Percentiles rank a stretch among this genome's conserved stretches.
Evolutionary conservation across 371 early-diverging fungal genomes (phyloP).

Genomic region (Enteropsectra breve): DNA sequence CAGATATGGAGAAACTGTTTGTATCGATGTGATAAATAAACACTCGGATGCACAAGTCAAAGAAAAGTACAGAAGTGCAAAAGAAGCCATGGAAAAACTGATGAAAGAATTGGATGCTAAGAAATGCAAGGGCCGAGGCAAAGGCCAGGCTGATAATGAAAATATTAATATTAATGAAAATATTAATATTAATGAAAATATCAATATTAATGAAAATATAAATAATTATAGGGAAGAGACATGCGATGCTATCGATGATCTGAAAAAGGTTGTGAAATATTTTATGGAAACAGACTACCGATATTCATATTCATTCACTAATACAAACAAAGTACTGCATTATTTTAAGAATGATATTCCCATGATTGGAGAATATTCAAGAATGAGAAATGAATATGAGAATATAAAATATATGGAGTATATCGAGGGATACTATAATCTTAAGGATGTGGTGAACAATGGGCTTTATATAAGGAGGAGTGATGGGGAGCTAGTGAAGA

Average conservation of each 20-base stretch:
- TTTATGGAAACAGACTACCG: too few species aligned
- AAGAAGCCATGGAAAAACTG: neutral
- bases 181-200: neutral
- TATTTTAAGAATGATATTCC: neutral
- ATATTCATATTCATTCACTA: slow-evolving; percentile 10
- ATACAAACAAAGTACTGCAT: neutral
- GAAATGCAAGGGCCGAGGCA: neutral
- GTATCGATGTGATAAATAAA: neutral
- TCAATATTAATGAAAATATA: neutral
- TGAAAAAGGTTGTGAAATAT: slow-evolving; percentile 1
- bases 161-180: neutral
- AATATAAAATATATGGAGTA: slow-evolving; percentile 12
- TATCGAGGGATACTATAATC: slow-evolving; percentile 9
- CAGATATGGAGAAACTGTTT: neutral
- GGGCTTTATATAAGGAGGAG: neutral
- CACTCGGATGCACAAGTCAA: neutral
- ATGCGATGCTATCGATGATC: slow-evolving; percentile 1
- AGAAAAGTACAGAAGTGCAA: neutral
- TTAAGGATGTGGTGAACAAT: neutral
- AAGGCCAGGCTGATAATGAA: neutral
- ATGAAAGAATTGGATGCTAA: neutral
- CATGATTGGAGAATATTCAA: neutral
- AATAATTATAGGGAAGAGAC: neutral
- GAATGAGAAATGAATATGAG: neutral
- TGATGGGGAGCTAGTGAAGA: too few species aligned